These are phyloP conservation scores for Verticillium longisporum DNA, from an alignment of 2,329 filamentous ascomycete species.

Conservation along the genomic window DNA sequence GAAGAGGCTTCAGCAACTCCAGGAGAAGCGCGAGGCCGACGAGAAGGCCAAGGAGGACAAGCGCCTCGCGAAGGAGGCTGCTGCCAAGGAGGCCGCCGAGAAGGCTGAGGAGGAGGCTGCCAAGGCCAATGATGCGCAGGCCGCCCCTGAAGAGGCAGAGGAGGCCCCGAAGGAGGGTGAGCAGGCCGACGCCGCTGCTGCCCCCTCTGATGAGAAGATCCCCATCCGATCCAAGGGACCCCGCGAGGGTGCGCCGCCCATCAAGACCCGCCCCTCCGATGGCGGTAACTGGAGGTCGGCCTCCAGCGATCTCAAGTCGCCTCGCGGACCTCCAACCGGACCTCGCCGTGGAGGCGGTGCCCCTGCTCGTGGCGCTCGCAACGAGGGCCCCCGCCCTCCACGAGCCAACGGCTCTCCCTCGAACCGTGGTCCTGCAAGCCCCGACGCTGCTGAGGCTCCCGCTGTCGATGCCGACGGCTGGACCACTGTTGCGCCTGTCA, in stretches of 20 bases:
- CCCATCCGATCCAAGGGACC: constrained; percentile 29
- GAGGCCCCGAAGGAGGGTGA: constrained; percentile 17
- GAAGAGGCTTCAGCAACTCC: constrained; percentile 66
- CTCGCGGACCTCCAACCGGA: constrained; percentile 37
- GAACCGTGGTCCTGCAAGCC: constrained; percentile 26
- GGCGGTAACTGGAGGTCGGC: constrained; percentile 54
- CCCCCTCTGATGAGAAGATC: constrained; percentile 36
- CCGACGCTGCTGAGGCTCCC: constrained; percentile 25
- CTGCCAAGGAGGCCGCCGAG: constrained; percentile 50
- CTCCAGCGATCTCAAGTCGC: constrained; percentile 38
- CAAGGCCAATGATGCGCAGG: constrained; percentile 19
- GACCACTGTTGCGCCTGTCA: constrained; percentile 44
- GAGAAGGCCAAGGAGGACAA: constrained; percentile 78
- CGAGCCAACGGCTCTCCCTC: constrained; percentile 41
- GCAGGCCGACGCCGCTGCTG: constrained; percentile 23
- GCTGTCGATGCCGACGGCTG: constrained; percentile 54
- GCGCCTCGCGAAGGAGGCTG: constrained; percentile 57
- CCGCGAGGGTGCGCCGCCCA: constrained; percentile 32
- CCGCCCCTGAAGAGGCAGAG: constrained; percentile 17
- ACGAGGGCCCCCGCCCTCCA: constrained; percentile 36
- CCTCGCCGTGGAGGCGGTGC: constrained; percentile 34
- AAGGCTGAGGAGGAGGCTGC: constrained; percentile 27
- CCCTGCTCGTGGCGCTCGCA: constrained; percentile 32
- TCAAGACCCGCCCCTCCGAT: constrained; percentile 50
- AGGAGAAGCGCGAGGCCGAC: constrained; percentile 80